Evolutionary conservation across 2,329 filamentous ascomycete species (phyloP), one percentile per base, ranked within the genome.

Genomic region (Aureobasidium sp.): DNA sequence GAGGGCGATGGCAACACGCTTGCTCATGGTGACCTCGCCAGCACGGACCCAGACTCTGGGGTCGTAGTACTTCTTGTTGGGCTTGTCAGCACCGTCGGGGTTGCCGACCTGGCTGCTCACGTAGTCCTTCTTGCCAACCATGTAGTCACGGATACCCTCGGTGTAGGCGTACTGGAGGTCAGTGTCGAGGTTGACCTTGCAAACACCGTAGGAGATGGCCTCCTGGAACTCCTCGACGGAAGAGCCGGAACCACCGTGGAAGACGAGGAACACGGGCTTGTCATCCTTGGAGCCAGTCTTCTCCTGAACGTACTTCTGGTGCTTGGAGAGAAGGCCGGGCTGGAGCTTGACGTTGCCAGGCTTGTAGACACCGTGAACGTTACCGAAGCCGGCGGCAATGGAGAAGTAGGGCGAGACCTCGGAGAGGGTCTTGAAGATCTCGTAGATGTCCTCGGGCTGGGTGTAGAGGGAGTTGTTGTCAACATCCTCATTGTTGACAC

Each of bases 111-210:
- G 81, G 57, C 79, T 83, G 76, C 80, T 75, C 63, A 98, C 76
- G 79, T 97, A 98, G 65, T 95, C 91, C 77, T 95, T 90, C 82
- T 96, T 96, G 71, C 83, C 86, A 67, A 89, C 73, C 70, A 97
- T 80, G 79, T 90, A 98, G 77, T 98, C 91, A 60, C 93, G 88
- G 77, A 97, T 86, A 75, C 93, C 93, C 58, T 76, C 76, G 62
- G 93, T 80, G 81, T 97, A 98, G 56, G 91, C 90, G 73, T 84
- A 95, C 79, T 97, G 91, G 75, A 97, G 81, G 70, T 98, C 93
- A 47, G 93, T 98, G 76, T 98, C 93, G 66, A 98, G 79, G 79
- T 98, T 98, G 76, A 98, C 93, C 85, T 98, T 98, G 78, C 96
- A 86, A 64, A 98, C 91, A 79, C 93, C 93, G 74, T 91, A 86